Conservation (phyloP, 768 basidiomycete species). For the Lactifluus subvellereus region DNA sequence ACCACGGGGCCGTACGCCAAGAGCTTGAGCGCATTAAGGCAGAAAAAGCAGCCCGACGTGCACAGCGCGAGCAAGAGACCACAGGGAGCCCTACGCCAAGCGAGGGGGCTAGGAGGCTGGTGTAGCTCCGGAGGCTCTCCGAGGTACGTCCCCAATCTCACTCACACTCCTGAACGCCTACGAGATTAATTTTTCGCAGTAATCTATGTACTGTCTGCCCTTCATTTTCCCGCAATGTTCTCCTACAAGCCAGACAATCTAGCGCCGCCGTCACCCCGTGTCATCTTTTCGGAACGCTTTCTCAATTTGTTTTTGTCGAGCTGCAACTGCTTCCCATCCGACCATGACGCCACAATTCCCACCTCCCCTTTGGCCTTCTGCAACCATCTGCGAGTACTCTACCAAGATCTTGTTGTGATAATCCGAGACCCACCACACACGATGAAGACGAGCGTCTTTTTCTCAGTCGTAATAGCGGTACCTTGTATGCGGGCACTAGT, state of each 20-base stretch:
- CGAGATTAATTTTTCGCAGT: background rate
- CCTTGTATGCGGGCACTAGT: background rate
- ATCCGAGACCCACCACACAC: conserved; percentile 46
- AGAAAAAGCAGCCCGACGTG: conserved; percentile 43
- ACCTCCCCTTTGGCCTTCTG: conserved; percentile 28
- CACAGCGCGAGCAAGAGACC: conserved; percentile 41
- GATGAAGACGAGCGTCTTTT: conserved; percentile 50
- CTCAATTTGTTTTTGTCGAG: background rate
- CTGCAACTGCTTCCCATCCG: background rate
- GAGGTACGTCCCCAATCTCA: conserved; percentile 1
- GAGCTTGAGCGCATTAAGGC: conserved; percentile 70
- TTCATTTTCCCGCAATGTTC: background rate
- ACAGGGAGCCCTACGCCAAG: conserved; percentile 27
- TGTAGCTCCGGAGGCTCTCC: background rate
- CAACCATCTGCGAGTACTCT: conserved; percentile 42
- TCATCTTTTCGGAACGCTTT: background rate
- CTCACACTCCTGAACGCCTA: background rate
- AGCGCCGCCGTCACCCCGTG: background rate
- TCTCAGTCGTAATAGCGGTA: conserved; percentile 40
- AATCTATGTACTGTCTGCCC: background rate
- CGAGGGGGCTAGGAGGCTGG: conserved; percentile 28
- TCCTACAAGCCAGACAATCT: background rate
- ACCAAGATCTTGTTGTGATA: conserved; percentile 46
- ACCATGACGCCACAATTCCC: background rate
- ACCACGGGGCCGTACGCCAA: conserved; percentile 57